A percentile compares a stretch with the other conserved stretches of the same genome.
Evolutionary conservation across 2,329 filamentous ascomycete species (phyloP).

Genomic region (Juglanconis juglandina): DNA sequence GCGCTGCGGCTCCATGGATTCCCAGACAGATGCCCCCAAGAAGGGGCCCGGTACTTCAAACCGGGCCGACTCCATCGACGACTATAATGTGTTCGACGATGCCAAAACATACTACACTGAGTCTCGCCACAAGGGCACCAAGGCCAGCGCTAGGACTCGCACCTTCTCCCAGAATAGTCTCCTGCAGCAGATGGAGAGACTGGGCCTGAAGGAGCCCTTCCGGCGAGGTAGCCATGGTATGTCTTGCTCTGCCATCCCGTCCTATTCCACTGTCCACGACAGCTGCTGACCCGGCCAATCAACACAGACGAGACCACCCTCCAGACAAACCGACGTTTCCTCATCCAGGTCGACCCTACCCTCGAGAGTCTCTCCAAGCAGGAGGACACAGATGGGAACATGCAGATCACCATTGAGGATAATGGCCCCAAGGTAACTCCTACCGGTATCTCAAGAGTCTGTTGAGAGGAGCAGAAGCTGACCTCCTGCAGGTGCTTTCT

Average conservation of each 20-base stretch:
- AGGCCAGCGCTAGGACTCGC: constrained; percentile 47
- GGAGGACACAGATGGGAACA: constrained; percentile 91
- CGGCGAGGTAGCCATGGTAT: constrained; percentile 58
- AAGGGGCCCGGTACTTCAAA: constrained; percentile 3
- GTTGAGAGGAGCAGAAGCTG: not conserved
- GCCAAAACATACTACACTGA: constrained; percentile 59
- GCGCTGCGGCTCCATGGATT: constrained; percentile 6
- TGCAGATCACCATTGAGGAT: constrained; percentile 98
- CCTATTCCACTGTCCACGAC: not conserved
- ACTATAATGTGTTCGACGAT: constrained; percentile 50
- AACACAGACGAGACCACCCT: constrained; percentile 67
- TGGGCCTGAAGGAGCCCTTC: constrained; percentile 52
- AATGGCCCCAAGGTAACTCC: constrained; percentile 74
- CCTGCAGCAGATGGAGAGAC: constrained; percentile 49
- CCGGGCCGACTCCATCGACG: constrained; percentile 40
- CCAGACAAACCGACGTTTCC: constrained; percentile 68
- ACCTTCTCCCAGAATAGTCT: constrained; percentile 59
- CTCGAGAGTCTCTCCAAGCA: constrained; percentile 74
- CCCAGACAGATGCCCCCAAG: constrained; percentile 2
- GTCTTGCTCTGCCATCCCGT: constrained; percentile 15
- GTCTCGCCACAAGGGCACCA: constrained; percentile 46
- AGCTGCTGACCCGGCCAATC: constrained; percentile 7
- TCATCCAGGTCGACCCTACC: constrained; percentile 82
- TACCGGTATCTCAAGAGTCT: not conserved
- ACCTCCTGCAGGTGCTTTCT: constrained; percentile 61